Percentiles rank a stretch among this genome's conserved stretches.
Conservation (phyloP, 805 yeast genomes). For the Ogataea methanolica region DNA sequence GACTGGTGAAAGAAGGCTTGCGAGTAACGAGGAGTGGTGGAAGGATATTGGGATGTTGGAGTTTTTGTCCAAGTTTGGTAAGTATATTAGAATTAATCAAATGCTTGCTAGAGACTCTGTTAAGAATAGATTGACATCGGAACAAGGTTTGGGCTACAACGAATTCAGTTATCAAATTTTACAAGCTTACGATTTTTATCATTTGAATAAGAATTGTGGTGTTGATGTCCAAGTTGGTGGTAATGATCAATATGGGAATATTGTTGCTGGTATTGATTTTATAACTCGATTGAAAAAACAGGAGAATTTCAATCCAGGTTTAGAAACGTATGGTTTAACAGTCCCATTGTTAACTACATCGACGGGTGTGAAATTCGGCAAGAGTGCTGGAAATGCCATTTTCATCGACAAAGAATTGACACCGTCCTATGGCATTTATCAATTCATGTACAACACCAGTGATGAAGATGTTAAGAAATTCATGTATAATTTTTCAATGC, state of each 20-base stretch:
- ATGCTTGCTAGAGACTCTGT: constrained; percentile 91
- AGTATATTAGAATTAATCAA: constrained; percentile 71
- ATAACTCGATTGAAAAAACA: constrained; percentile 51
- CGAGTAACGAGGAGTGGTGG: constrained; percentile 88
- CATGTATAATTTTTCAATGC: constrained; percentile 71
- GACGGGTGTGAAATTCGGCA: constrained; percentile 90
- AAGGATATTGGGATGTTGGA: constrained; percentile 65
- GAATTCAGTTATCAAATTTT: constrained; percentile 91
- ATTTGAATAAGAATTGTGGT: constrained; percentile 52
- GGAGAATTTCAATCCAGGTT: constrained; percentile 5
- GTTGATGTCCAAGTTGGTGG: constrained; percentile 89
- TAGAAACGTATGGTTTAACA: constrained; percentile 67
- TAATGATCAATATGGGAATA: constrained; percentile 97
- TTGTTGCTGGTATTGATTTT: constrained; percentile 91
- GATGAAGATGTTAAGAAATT: constrained; percentile 72
- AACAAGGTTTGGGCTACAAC: constrained; percentile 82
- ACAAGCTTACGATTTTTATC: constrained; percentile 93
- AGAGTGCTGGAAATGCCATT: constrained; percentile 94
- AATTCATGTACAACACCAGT: constrained; percentile 72
- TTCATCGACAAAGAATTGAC: constrained; percentile 77
- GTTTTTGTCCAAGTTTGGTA: constrained; percentile 73
- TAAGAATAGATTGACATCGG: constrained; percentile 62
- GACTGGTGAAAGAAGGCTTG: constrained; percentile 22
- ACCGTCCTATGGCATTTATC: constrained; percentile 77
- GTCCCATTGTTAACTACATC: constrained; percentile 88